These are phyloP conservation scores for Neurospora sp. DNA, from an alignment of 2,329 filamentous ascomycete species.

Conservation along the genomic window DNA sequence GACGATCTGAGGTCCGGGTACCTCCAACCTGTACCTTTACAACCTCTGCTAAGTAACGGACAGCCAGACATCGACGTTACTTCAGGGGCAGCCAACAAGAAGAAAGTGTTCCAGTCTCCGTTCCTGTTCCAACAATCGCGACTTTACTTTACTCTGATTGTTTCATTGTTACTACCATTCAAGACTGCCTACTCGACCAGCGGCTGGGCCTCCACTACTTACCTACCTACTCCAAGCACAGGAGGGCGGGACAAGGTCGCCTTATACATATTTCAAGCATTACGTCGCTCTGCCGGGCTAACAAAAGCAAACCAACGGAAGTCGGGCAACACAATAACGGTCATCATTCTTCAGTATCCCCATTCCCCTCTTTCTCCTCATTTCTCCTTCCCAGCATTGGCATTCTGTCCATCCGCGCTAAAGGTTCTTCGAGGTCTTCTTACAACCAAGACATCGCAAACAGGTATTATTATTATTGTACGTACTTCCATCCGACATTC, in stretches of 20 bases:
- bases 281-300: not conserved
- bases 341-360: constrained; percentile 1
- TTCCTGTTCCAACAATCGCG: not conserved
- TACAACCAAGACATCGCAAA: not conserved
- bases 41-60: not conserved
- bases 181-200: not conserved
- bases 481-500: not conserved
- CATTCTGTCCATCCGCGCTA: not conserved
- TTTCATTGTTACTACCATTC: not conserved
- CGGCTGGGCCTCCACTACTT: not conserved
- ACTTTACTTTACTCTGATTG: not conserved
- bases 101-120: not conserved
- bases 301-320: not conserved
- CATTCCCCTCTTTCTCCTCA: constrained; percentile 12
- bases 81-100: not conserved
- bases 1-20: not conserved
- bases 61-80: not conserved
- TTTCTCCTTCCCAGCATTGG: constrained; percentile 12
- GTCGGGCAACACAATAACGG: not conserved
- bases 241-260: not conserved
- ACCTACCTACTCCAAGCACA: not conserved
- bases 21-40: not conserved
- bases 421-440: not conserved
- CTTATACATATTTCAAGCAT: not conserved
- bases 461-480: not conserved